Base-by-base conservation (phyloP, 352 stramenopile genomes). In the Globisporangium echinulatum region DNA sequence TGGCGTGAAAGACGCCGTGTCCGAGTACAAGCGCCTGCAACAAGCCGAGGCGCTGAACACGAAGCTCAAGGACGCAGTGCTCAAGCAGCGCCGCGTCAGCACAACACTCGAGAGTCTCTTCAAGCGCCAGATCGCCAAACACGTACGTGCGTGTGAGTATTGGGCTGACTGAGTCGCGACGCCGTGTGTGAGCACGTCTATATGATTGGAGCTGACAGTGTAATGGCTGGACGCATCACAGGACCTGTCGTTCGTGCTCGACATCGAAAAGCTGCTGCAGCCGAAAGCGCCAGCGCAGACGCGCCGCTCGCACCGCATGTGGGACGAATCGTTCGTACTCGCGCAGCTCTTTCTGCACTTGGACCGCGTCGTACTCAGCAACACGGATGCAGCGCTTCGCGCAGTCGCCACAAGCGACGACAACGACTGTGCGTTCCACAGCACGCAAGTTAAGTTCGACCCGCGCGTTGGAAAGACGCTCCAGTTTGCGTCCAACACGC, bases 1-100 rank as follows among this genome's bases (percentile, higher is more conserved):
- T 38, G 33, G 43, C 3, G 43, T 59, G 4, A 13, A 48, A 13
- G 46, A 49, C 13, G 58, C 58, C 14, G 52, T 58, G 15, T 15
- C 44, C 17, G 52, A 64, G 17, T 58, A 54, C 14, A 46, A 54
- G 33, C 46, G 52, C 5, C 43, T 58, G 33, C 52, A 54, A 15
- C 19, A 64, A 14, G 51, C 58, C 36, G 50, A 64, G 7, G 19
- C 36, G 51, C 42, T 58, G 42, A 64, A 64, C 46, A 50, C 49
- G 1, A 58, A 52, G 15, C 52, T 64, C 38, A 58, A 47, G 9
- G 58, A 58, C 1, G 52, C 52, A 9, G 37, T 64, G 6, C 7
- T 39, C 10, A 53, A 64, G 51, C 58, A 64, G 36, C 52, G 43
- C 9, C 47, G 11, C 40, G 47, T 64, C 11, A 64, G 52, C 44